Base-by-base conservation (phyloP, 2,329 filamentous ascomycete species). In the Cordyceps fumosorosea region DNA sequence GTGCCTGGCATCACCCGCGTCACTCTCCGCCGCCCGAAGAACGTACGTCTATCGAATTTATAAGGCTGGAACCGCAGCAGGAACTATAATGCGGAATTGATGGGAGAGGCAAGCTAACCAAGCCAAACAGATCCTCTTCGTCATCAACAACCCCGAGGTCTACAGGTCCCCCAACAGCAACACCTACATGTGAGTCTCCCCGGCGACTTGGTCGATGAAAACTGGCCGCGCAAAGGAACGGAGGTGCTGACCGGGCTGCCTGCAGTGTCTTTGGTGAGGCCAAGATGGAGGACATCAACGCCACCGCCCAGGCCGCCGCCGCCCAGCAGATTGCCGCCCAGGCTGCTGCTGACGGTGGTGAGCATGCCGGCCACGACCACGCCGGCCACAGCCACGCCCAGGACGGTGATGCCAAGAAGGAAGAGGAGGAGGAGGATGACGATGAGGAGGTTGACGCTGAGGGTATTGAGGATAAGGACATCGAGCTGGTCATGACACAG, bases 251-350 rank as follows among this genome's bases (percentile, higher is more conserved):
- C 37, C 37, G 11, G 22, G 42, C 50, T 24, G 14, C 22, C 20
- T 20, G 51, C 71, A 97, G 93, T 81, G 96, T 98, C 80, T 99
- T 99, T 77, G 95, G 95, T 78, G 96, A 99, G 85, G 95, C 96
- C 76, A 99, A 99, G 90, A 98, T 99, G 69, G 95, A 99, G 87
- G 96, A 99, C 80, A 85, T 98, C 74, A 99, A 98, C 89, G 96
- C 95, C 72, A 91, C 93, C 76, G 93, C 93, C 73, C 95, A 98
- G 84, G 91, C 93, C 73, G 91, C 90, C 70, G 95, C 95, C 72
- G 93, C 93, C 71, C 91, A 96, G 81, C 93, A 97, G 82, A 90
- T 99, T 71, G 92, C 92, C 72, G 88, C 87, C 72, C 88, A 87
- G 71, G 84, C 84, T 65, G 81, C 81, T 69, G 79, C 80, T 67